These are phyloP conservation scores for Hyaloscypha bicolor DNA, from an alignment of 495 filamentous ascomycete species.

Conservation along the genomic window DNA sequence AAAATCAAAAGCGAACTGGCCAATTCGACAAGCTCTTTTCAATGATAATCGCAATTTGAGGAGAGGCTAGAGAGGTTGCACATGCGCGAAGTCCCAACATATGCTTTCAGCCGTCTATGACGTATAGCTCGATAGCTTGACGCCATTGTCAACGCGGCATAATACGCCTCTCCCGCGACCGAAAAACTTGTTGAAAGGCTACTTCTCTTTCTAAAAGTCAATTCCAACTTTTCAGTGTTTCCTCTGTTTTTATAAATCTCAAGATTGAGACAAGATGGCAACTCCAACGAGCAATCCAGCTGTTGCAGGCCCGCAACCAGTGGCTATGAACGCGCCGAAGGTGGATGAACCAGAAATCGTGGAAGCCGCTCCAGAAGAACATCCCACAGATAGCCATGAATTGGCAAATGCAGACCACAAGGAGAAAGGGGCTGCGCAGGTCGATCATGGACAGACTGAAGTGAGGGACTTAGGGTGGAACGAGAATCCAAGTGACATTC, in stretches of 20 bases:
- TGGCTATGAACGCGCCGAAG: slow-evolving; percentile 4
- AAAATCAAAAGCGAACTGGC: background rate
- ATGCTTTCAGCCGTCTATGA: slow-evolving; percentile 1
- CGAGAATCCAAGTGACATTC: slow-evolving; percentile 57
- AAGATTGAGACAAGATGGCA: background rate
- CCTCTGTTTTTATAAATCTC: background rate
- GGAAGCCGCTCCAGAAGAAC: slow-evolving; percentile 22
- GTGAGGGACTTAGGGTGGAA: slow-evolving; percentile 72
- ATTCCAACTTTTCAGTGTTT: background rate
- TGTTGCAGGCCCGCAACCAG: background rate
- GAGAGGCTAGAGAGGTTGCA: background rate
- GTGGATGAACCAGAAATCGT: slow-evolving; percentile 24
- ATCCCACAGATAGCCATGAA: slow-evolving; percentile 31
- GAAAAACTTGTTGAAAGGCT: background rate
- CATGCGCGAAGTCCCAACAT: background rate
- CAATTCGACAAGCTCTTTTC: background rate
- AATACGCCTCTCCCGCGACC: background rate
- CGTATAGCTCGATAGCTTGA: background rate
- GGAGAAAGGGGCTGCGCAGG: slow-evolving; percentile 30
- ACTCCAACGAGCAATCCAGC: background rate
- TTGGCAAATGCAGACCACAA: slow-evolving; percentile 32
- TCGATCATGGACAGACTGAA: slow-evolving; percentile 29
- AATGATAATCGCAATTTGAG: background rate
- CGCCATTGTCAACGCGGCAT: background rate
- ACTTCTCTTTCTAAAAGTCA: background rate